Evolutionary conservation across 768 basidiomycete genomes (phyloP), one percentile per base, ranked within the genome.

Genomic region (Ramaria sp.): DNA sequence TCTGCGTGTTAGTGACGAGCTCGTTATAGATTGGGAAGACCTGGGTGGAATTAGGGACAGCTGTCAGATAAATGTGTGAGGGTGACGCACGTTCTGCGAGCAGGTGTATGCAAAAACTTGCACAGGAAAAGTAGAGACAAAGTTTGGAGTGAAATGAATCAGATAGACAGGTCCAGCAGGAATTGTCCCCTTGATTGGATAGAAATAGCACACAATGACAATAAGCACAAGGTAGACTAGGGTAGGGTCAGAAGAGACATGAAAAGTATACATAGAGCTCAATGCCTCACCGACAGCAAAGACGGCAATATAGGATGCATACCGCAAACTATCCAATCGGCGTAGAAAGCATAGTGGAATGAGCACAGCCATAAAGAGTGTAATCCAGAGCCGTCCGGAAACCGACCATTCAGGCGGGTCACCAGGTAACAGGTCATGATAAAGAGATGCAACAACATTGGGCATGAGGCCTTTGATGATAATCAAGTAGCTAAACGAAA

Each of bases 11-110:
- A 31, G 72, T 73, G 63, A 78, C 78, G 34, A 98, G 75, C 70
- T 98, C 95, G 67, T 97, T 97, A 72, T 85, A 95, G 53, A 96
- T 83, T 1, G 92, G 90, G 70, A 97, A 96, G 17, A 98, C 71
- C 90, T 98, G 62, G 12, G 39, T 33, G 27, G 13, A 22, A 58
- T 30, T 61, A 60, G 55, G 54, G 53, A 39, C 13, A 48, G 33
- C 19, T 10, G 22, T 31, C 34, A 31, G 45, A 24, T 58, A 61
- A 41, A 58, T 53, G 27, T 24, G 19, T 57, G 49, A 41, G 37
- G 24, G 30, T 27, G 31, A 64, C 83, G 62, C 67, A 93, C 92
- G 66, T 95, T 95, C 75, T 95, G 92, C 13, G 88, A 79, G 66
- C 94, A 96, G 2, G 92, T 95, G 68, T 85, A 92, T 4, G 88